These are phyloP conservation scores for Lepiota venenata DNA, from an alignment of 768 basidiomycete genomes.

Conservation along the genomic window DNA sequence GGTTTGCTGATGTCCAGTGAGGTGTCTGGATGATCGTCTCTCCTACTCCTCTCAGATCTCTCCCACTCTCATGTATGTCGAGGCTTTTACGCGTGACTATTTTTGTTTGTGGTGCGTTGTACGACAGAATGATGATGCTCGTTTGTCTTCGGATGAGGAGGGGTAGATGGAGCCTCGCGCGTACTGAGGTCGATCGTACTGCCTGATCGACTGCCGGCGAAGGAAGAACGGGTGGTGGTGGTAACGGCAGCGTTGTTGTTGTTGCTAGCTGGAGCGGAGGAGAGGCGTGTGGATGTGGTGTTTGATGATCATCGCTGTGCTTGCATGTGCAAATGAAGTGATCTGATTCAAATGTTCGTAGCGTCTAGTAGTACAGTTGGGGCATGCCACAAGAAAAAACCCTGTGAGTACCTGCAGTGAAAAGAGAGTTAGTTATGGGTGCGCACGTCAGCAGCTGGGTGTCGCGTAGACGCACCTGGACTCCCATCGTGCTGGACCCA, in stretches of 20 bases:
- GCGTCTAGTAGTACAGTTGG: too few relatives aligned
- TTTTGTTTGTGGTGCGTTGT: constrained; percentile 25
- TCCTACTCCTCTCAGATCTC: background rate
- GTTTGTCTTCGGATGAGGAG: constrained; percentile 10
- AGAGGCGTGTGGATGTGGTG: constrained; percentile 12
- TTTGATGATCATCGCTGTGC: constrained; percentile 2
- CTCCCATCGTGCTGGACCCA: too few relatives aligned
- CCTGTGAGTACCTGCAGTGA: too few relatives aligned
- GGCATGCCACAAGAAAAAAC: too few relatives aligned
- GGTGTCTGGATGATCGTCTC: background rate
- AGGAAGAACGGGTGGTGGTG: constrained; percentile 1
- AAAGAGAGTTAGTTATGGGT: too few relatives aligned
- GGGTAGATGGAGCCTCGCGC: constrained; percentile 11
- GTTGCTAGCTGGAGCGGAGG: constrained; percentile 26
- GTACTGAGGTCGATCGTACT: constrained; percentile 16
- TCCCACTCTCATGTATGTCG: too few relatives aligned
- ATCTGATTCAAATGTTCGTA: too few relatives aligned
- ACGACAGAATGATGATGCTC: background rate
- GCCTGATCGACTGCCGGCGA: constrained; percentile 10
- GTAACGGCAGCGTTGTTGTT: background rate
- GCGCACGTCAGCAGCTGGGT: too few relatives aligned
- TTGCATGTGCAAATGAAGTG: too few relatives aligned
- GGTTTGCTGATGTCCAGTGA: background rate
- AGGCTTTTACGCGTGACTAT: constrained; percentile 39
- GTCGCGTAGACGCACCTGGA: too few relatives aligned